These are phyloP conservation scores for Termitomyces eurrhizus DNA, from an alignment of 768 basidiomycete species.

Conservation along the genomic window DNA sequence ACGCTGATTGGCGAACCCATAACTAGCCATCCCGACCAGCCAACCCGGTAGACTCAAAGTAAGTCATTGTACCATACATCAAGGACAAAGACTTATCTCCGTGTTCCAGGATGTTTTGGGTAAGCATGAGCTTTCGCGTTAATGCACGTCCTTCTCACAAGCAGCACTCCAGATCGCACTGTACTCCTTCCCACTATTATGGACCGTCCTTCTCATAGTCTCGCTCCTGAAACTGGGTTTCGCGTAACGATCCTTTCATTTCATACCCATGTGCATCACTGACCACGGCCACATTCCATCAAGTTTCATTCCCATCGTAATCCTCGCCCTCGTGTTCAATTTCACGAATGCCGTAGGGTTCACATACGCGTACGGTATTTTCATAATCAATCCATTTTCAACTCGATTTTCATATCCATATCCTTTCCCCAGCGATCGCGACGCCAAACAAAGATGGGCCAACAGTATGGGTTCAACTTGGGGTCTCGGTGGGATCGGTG, in stretches of 20 bases:
- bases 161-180: conserved; percentile 64
- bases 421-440: conserved; percentile 62
- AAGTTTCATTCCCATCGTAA: conserved; percentile 89
- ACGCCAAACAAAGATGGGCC: conserved; percentile 92
- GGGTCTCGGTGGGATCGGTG: conserved; percentile 78
- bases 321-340: conserved; percentile 95
- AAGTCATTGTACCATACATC: conserved; percentile 21
- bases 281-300: neutral
- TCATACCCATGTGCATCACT: neutral
- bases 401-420: conserved; percentile 13
- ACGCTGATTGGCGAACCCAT: neutral
- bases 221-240: conserved; percentile 87
- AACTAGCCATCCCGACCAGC: conserved; percentile 80
- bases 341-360: conserved; percentile 94
- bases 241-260: conserved; percentile 50
- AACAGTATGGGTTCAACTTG: conserved; percentile 67
- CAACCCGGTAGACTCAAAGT: conserved; percentile 87
- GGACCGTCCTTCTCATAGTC: conserved; percentile 83
- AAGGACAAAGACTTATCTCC: neutral
- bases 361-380: conserved; percentile 76
- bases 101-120: conserved; percentile 85
- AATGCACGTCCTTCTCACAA: neutral
- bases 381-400: neutral
- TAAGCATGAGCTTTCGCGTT: conserved; percentile 27
- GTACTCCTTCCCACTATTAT: conserved; percentile 85